Conservation (phyloP, 2,329 filamentous ascomycete genomes). For the Acrocalymma vagum region DNA sequence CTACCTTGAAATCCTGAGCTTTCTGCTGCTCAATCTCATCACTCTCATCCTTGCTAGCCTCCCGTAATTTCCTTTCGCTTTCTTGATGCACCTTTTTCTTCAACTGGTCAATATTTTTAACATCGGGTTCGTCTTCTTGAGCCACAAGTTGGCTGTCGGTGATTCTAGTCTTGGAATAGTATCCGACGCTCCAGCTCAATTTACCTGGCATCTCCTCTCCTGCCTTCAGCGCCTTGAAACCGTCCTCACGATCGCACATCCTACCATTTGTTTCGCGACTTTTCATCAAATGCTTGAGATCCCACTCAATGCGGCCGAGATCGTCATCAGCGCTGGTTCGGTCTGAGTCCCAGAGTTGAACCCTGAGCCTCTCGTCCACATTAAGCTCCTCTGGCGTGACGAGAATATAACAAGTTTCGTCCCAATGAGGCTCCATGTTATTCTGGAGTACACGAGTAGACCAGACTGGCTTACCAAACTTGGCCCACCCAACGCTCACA, state of each 20-base stretch:
- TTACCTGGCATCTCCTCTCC: constrained; percentile 75
- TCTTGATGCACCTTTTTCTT: constrained; percentile 63
- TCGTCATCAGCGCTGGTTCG: constrained; percentile 77
- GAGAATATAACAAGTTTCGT: constrained; percentile 74
- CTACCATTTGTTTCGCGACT: constrained; percentile 66
- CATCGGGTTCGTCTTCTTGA: constrained; percentile 67
- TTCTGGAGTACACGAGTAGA: constrained; percentile 71
- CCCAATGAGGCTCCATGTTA: constrained; percentile 75
- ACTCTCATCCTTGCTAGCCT: constrained; percentile 67
- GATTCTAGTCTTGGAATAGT: constrained; percentile 73
- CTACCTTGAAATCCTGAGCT: constrained; percentile 68
- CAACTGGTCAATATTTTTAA: constrained; percentile 67
- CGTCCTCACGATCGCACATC: constrained; percentile 70
- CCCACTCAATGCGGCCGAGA: constrained; percentile 75
- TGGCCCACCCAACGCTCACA: constrained; percentile 77
- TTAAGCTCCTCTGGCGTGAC: constrained; percentile 77
- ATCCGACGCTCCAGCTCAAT: constrained; percentile 74
- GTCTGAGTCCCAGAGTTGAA: constrained; percentile 81
- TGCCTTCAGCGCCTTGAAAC: constrained; percentile 70
- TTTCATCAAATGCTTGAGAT: constrained; percentile 71
- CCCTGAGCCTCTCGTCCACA: constrained; percentile 71
- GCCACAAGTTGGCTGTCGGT: constrained; percentile 67
- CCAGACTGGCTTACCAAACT: constrained; percentile 75
- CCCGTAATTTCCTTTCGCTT: constrained; percentile 71
- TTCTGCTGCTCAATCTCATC: constrained; percentile 74